Percentiles rank a stretch among this genome's conserved stretches.
Evolutionary conservation across 2,329 filamentous ascomycete species (phyloP).

Genomic region (Calonectria hongkongensis): DNA sequence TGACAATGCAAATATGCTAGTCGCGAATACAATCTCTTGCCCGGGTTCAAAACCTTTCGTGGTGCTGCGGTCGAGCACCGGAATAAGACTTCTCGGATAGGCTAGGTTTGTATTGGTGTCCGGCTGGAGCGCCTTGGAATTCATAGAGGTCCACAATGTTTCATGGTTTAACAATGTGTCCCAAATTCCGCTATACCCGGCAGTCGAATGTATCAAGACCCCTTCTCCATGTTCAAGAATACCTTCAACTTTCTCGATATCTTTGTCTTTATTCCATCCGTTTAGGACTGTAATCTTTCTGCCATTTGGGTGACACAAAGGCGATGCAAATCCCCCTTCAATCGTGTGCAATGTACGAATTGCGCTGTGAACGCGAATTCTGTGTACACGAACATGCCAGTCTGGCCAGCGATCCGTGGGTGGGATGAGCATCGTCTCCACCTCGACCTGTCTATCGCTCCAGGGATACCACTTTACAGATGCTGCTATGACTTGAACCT

Average conservation of each 20-base stretch:
- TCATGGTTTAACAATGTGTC: background rate
- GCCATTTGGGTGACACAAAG: slow-evolving; percentile 28
- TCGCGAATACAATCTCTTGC: slow-evolving; percentile 8
- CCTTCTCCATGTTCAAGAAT: slow-evolving; percentile 4
- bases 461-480: slow-evolving; percentile 52
- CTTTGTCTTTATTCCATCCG: background rate
- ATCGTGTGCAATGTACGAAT: slow-evolving; percentile 37
- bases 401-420: slow-evolving; percentile 58
- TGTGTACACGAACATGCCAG: slow-evolving; percentile 58
- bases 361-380: background rate
- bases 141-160: background rate
- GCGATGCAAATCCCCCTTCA: slow-evolving; percentile 48
- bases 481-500: background rate
- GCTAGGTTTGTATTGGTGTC: slow-evolving; percentile 48
- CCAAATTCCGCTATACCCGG: slow-evolving; percentile 42
- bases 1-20: slow-evolving; percentile 40
- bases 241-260: slow-evolving; percentile 16
- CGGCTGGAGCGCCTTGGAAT: slow-evolving; percentile 40
- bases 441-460: slow-evolving; percentile 51
- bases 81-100: slow-evolving; percentile 45
- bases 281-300: slow-evolving; percentile 13
- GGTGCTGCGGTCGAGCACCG: slow-evolving; percentile 21
- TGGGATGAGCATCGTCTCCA: slow-evolving; percentile 56
- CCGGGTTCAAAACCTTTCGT: background rate
- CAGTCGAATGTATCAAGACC: slow-evolving; percentile 30